A percentile compares a stretch with the other conserved stretches of the same genome.
These are phyloP conservation scores for Begonia masoniana DNA, from an alignment of 306 rosid genomes.

Conservation along the genomic window DNA sequence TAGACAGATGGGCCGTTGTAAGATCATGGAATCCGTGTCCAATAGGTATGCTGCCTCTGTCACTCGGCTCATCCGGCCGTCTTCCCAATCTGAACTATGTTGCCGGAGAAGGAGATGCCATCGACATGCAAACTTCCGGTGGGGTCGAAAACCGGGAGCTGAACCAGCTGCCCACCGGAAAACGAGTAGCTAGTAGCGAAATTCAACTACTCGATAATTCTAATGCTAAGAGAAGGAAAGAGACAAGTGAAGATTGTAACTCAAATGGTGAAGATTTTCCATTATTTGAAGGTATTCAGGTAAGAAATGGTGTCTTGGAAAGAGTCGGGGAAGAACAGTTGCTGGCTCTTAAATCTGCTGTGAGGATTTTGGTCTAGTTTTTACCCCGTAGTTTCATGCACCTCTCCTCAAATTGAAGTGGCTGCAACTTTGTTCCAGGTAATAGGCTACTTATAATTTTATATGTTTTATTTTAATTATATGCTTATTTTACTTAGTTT, in stretches of 20 bases:
- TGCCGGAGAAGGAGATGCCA: constrained; percentile 5
- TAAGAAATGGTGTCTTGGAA: constrained; percentile 47
- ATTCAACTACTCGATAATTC: constrained; percentile 25
- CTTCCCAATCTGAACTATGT: constrained; percentile 45
- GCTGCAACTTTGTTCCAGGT: too few relatives aligned
- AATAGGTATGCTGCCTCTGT: constrained; percentile 76
- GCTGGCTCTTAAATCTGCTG: constrained; percentile 39
- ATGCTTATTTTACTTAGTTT: too few relatives aligned
- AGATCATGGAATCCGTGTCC: constrained; percentile 85
- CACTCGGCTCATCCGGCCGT: constrained; percentile 48
- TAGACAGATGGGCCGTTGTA: constrained; percentile 47
- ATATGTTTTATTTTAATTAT: too few relatives aligned
- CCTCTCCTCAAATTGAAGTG: too few relatives aligned
- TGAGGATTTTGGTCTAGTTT: constrained; percentile 40
- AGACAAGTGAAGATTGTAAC: constrained; percentile 16
- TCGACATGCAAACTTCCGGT: constrained; percentile 7
- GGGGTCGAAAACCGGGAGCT: constrained; percentile 18
- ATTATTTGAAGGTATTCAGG: constrained; percentile 17
- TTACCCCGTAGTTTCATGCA: too few relatives aligned
- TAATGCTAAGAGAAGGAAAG: constrained; percentile 44
- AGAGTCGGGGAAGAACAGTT: constrained; percentile 48
- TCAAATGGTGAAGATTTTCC: constrained; percentile 8
- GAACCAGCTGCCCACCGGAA: constrained; percentile 12
- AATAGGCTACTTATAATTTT: too few relatives aligned
- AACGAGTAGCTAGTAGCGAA: constrained; percentile 42